Evolutionary conservation across 108 stramenopile genomes (phyloP).

Genomic region (Nitzschia sp.): DNA sequence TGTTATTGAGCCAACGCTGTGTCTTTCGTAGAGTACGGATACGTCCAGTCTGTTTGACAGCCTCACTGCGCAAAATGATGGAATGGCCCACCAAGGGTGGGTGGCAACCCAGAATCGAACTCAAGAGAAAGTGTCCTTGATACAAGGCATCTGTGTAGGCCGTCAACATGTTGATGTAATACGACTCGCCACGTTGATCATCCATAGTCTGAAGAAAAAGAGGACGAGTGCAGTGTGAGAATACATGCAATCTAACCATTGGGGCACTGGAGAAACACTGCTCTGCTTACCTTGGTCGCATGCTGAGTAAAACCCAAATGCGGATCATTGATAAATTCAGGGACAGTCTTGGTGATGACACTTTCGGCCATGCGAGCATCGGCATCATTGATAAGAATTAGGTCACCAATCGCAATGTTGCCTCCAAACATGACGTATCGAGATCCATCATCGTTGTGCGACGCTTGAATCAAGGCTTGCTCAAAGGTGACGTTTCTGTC

Average conservation of each 20-base stretch:
- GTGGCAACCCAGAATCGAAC: slow-evolving; percentile 55
- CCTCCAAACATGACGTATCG: slow-evolving; percentile 56
- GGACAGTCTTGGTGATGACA: slow-evolving; percentile 58
- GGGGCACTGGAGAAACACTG: too few species aligned
- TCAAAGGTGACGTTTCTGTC: slow-evolving; percentile 33
- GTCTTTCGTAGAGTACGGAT: slow-evolving; percentile 58
- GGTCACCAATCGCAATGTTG: slow-evolving; percentile 41
- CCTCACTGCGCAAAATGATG: slow-evolving; percentile 55
- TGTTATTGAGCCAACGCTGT: slow-evolving; percentile 55
- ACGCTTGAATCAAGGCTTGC: slow-evolving; percentile 37
- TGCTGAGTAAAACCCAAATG: slow-evolving; percentile 59
- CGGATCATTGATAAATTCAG: slow-evolving; percentile 57
- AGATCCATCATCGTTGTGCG: slow-evolving; percentile 48
- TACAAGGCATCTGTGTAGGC: slow-evolving; percentile 58
- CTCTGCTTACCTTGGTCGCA: slow-evolving; percentile 46
- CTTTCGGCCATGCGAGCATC: slow-evolving; percentile 55
- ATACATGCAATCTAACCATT: too few species aligned
- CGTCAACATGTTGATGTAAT: slow-evolving; percentile 47
- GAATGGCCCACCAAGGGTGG: slow-evolving; percentile 68
- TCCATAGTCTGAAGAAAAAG: slow-evolving; percentile 32
- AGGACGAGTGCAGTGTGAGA: neutral
- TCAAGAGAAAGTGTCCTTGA: slow-evolving; percentile 54
- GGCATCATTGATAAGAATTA: slow-evolving; percentile 55
- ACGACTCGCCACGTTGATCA: slow-evolving; percentile 53
- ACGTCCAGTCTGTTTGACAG: slow-evolving; percentile 52